Evolutionary conservation across 148 eudicot genomes (phyloP), one percentile per base, ranked within the genome.

Genomic region (Silene uniflora): DNA sequence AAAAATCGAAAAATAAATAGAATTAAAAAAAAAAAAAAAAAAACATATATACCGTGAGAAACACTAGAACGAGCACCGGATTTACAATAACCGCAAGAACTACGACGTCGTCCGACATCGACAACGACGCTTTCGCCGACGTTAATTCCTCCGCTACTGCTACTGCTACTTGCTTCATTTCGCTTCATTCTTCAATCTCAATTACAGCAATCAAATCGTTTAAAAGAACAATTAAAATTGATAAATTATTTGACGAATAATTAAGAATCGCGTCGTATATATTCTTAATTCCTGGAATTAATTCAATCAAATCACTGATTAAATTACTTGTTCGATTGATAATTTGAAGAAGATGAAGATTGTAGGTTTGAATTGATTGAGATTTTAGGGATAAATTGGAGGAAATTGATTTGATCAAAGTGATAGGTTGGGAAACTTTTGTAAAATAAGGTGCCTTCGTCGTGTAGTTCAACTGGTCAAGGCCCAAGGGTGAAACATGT

Each of bases 51-150:
- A 92, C 99, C 99, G 65, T 95, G 90, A 82, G 92, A 74, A n/a
- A 89, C 76, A 75, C 99, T 92, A 67, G 96, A 73, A 11, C 64
- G 82, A 35, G 76, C 73, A 60, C 87, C 88, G 77, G 97, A 92
- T 90, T 82, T 91, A 68, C 99, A 95, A 75, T 95, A 95, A 18
- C 98, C 98, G 47, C 99, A 95, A 25, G 92, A 75, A 81, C 84
- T 88, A 39, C 86, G 84, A 21, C 87, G 93, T 64, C 98, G 79
- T 44, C 99, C 99, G 23, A 70, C 85, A 22, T 95, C 93, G 5
- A 18, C 77, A 3, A 92, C 87, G 67, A 87, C 89, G 82, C 85
- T 88, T 14, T 73, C 80, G 22, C 74, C 80, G 75, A 86, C 91
- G 64, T 67, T 62, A 64, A 83, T 90, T 39, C 79, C 82, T 73